Percentiles rank a stretch among this genome's conserved stretches.
phyloP scores from a whole-genome alignment of 2,329 filamentous ascomycete genomes.

The Emmonsiellopsis sp. region DNA sequence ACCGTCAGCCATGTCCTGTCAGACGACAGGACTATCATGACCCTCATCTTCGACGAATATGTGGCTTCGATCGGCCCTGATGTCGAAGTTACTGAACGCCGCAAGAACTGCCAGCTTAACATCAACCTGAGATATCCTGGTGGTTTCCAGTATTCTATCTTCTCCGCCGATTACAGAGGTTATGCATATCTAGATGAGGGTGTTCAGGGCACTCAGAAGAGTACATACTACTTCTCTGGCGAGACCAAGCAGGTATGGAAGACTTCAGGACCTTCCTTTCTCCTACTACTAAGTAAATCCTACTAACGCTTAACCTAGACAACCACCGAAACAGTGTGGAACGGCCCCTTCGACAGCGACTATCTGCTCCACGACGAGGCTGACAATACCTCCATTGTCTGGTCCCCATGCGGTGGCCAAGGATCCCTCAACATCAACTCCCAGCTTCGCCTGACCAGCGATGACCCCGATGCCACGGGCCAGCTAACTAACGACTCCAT shows the following conservation, averaged over 20 bases:
- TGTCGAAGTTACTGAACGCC: slow-evolving; percentile 33
- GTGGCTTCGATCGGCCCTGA: slow-evolving; percentile 39
- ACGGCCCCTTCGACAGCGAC: slow-evolving; percentile 33
- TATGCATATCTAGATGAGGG: slow-evolving; percentile 39
- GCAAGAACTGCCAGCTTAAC: slow-evolving; percentile 48
- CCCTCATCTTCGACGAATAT: slow-evolving; percentile 45
- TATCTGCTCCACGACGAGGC: slow-evolving; percentile 40
- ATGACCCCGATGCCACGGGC: slow-evolving; percentile 24
- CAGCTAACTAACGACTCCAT: slow-evolving; percentile 41
- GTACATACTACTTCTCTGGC: slow-evolving; percentile 48
- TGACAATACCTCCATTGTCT: slow-evolving; percentile 38
- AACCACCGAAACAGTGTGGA: slow-evolving; percentile 30
- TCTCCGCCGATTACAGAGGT: slow-evolving; percentile 45
- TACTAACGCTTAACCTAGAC: slow-evolving; percentile 18
- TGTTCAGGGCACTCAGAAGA: slow-evolving; percentile 40
- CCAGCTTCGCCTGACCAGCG: slow-evolving; percentile 34
- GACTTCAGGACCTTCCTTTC: not conserved
- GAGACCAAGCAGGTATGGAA: slow-evolving; percentile 29
- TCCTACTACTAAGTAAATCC: slow-evolving; percentile 7
- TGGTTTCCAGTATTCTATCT: slow-evolving; percentile 45
- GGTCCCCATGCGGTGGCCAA: slow-evolving; percentile 43
- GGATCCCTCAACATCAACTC: slow-evolving; percentile 47
- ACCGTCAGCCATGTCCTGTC: slow-evolving; percentile 35
- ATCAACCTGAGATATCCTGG: slow-evolving; percentile 42
- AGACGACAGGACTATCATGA: slow-evolving; percentile 33